Evolutionary conservation across 306 rosid species (phyloP), one percentile per base, ranked within the genome.

Genomic region (Corylus avellana): DNA sequence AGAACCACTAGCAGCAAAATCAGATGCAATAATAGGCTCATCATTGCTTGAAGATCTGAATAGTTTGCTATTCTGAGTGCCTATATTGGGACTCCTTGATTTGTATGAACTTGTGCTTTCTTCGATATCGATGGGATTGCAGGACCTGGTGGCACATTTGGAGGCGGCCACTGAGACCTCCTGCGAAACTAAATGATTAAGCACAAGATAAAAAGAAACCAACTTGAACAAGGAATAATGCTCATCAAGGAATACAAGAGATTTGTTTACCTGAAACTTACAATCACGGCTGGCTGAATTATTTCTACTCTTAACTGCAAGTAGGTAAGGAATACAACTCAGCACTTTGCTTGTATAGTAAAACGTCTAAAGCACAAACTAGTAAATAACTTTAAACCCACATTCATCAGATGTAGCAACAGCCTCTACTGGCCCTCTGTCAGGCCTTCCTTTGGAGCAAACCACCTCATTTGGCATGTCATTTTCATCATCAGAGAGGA

Each of bases 21-120:
- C 84, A 63, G 84, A 75, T 64, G 78, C 90, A 35, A 76, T 72
- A 77, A 75, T 70, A 56, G 77, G 63, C 67, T 73, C 85, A 63
- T 87, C 87, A 73, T 84, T 70, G 79, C 91, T 92, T 72, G 81
- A 73, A 71, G 94, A 83, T 80, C 85, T 79, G 58, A 88, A 82
- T 77, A 16, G 75, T 79, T 82, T 83, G 56, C 77, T 74, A 49
- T 89, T 72, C 82, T 79, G 89, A 77, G 83, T 58, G 71, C 74
- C 48, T 46, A 77, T 50, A 73, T 75, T 59, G 76, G 77, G 86
- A 89, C 86, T 84, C 76, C 70, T 73, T 84, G 81, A 66, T 86
- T 89, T 89, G 86, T 89, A 78, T 70, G 98, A 92, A 88, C 91
- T 83, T 22, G 91, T 83, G 83, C 93, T 90, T 85, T 91, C 94